phyloP scores from a whole-genome alignment of 2,329 filamentous ascomycete genomes.

The Fusarium secorum region DNA sequence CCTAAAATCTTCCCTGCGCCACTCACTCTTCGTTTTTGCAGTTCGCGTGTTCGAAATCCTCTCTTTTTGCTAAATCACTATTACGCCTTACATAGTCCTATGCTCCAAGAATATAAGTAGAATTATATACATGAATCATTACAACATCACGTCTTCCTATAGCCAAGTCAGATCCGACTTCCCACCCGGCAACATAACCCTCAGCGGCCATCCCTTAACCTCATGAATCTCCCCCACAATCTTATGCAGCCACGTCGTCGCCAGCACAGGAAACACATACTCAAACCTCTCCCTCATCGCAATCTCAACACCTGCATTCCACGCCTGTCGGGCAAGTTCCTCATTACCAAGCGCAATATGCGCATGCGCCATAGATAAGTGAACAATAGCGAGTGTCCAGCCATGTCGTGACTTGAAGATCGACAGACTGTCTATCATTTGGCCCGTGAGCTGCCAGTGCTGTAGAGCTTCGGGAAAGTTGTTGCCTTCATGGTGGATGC shows the following conservation, averaged over 20 bases:
- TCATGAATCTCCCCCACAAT: constrained; percentile 40
- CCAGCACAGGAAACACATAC: constrained; percentile 44
- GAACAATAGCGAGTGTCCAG: constrained; percentile 40
- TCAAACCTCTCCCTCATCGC: constrained; percentile 42
- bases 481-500: constrained; percentile 29
- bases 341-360: constrained; percentile 35
- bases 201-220: constrained; percentile 42
- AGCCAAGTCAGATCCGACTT: constrained; percentile 39
- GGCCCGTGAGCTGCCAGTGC: constrained; percentile 31
- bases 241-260: constrained; percentile 42
- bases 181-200: constrained; percentile 45
- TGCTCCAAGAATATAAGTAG: fast-evolving
- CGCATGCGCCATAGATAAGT: constrained; percentile 44
- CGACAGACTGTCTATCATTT: constrained; percentile 31
- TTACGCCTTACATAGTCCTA: background rate
- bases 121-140: background rate
- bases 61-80: background rate
- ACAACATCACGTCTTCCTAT: background rate
- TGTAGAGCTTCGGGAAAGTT: constrained; percentile 25
- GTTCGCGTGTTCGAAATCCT: background rate
- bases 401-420: constrained; percentile 36
- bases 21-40: background rate
- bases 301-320: constrained; percentile 38
- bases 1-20: too few species aligned
- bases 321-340: constrained; percentile 24